These are phyloP conservation scores for Xanthoceras sorbifolium DNA, from an alignment of 345 rosid genomes.

Conservation along the genomic window DNA sequence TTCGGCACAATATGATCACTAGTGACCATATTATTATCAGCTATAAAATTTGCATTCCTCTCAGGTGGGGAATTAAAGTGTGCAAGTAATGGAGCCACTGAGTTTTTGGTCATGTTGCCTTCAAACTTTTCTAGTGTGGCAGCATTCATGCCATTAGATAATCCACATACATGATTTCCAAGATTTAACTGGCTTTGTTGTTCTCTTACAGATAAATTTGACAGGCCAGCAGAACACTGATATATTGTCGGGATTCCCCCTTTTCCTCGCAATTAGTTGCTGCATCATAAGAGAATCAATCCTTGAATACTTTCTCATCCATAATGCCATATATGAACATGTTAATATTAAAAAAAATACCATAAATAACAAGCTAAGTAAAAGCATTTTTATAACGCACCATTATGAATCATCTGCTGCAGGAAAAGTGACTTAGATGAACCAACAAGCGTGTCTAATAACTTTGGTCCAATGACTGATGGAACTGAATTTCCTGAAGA, in stretches of 20 bases:
- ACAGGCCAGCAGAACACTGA: conserved; percentile 26
- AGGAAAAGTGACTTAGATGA: conserved; percentile 27
- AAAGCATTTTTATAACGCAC: conserved; percentile 33
- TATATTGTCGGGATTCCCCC: conserved; percentile 28
- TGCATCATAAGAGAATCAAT: conserved; percentile 37
- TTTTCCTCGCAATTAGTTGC: conserved; percentile 26
- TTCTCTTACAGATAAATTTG: conserved; percentile 22
- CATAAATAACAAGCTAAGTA: conserved; percentile 12
- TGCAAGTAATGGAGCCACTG: conserved; percentile 17
- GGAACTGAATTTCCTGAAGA: conserved; percentile 31
- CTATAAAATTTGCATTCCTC: conserved; percentile 23
- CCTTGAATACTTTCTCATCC: conserved; percentile 20
- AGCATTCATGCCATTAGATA: conserved; percentile 9
- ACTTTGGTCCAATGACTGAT: conserved; percentile 24
- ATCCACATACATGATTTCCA: conserved; percentile 21
- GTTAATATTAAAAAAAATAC: conserved; percentile 15
- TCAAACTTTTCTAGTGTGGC: conserved; percentile 20
- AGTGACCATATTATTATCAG: conserved; percentile 12
- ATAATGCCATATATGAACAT: not conserved
- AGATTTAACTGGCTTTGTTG: conserved; percentile 29
- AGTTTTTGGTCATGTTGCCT: conserved; percentile 17
- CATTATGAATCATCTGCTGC: conserved; percentile 36
- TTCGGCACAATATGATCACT: conserved; percentile 23
- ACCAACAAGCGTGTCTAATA: conserved; percentile 18
- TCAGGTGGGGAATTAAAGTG: conserved; percentile 17